phyloP scores from a whole-genome alignment of 1,284 basidiomycete species.

The Trichosporon coremiiforme region DNA sequence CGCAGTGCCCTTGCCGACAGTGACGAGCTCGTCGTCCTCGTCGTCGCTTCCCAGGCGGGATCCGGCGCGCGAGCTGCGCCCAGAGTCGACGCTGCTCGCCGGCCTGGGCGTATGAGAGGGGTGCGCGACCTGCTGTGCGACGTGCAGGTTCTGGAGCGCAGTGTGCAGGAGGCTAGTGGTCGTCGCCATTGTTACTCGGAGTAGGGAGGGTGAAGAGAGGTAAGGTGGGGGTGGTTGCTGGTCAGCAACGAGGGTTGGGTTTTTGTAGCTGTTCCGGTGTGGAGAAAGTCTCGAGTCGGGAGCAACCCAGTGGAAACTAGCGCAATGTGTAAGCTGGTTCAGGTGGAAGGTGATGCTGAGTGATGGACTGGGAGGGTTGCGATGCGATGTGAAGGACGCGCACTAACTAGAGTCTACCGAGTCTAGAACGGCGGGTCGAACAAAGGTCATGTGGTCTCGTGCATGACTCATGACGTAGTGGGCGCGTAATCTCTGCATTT shows the following conservation, averaged over 20 bases:
- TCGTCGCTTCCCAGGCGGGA: constrained; percentile 41
- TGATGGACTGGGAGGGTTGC: not conserved
- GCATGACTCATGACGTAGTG: not conserved
- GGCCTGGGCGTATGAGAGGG: constrained; percentile 44
- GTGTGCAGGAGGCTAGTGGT: constrained; percentile 54
- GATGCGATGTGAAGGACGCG: constrained; percentile 8
- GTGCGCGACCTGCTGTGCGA: constrained; percentile 49
- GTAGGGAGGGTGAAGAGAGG: too few species aligned
- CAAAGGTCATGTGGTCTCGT: not conserved
- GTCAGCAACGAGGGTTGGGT: too few species aligned
- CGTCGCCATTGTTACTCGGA: constrained; percentile 34
- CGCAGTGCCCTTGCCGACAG: constrained; percentile 50
- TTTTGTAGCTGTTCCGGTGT: too few species aligned
- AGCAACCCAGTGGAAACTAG: not conserved
- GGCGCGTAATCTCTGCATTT: constrained; percentile 8
- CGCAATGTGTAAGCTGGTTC: not conserved
- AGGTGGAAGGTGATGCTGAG: not conserved
- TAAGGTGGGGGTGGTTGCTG: not conserved
- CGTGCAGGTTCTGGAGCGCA: constrained; percentile 54
- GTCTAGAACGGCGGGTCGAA: not conserved
- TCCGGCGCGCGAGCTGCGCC: constrained; percentile 20
- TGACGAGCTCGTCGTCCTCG: constrained; percentile 58
- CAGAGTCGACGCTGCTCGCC: constrained; percentile 38
- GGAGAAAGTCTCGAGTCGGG: too few species aligned
- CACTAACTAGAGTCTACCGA: not conserved